Evolutionary conservation across 768 basidiomycete species (phyloP), one percentile per base, ranked within the genome.

Genomic region (Xerocomus brunneocitrinus): DNA sequence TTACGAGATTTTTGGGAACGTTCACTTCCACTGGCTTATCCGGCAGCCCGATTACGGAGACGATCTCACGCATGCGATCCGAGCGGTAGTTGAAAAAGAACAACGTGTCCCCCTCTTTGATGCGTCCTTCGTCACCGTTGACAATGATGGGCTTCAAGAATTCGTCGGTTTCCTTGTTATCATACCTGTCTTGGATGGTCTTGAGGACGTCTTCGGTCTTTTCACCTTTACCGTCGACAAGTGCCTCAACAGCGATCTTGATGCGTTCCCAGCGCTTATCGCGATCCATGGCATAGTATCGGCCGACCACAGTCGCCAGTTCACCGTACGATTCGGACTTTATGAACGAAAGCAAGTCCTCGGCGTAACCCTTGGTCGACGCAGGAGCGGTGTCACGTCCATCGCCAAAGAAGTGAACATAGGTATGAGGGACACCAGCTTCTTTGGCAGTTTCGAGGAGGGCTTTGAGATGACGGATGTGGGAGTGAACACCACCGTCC

Each of bases 51-150:
- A 97, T 80, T 8, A 98, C 82, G 28, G 80, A 73, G n/a, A 74
- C 79, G 56, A 97, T 86, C 72, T 98, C 94, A 44, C 94, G 84
- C 89, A 98, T 91, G 49, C 95, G 86, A 69, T 98, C 94, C 0
- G 94, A 95, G 56, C 95, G 86, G 71, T 98, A 97, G 76, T 98
- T 98, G 84, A 95, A 98, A 74, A 90, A 84, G 80, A 95, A 97
- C 4, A 98, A 66, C 0, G 93, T 95, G 70, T 97, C 94, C 40
- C 75, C 79, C 53, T 92, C 91, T 71, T 93, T 87, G 64, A 95
- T 82, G 41, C 92, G 76, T 8, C 88, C 87, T 22, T 84, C 80
- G 14, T 82, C 82, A 1, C 88, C 87, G 49, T 91, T 85, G 42
- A 89, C 83, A 59, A 95, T 89, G 66, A 95, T 91, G 4, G 94